Percentiles rank a stretch among this genome's conserved stretches.
phyloP scores from a whole-genome alignment of 2,329 filamentous ascomycete species.

The Neonectria faginata region DNA sequence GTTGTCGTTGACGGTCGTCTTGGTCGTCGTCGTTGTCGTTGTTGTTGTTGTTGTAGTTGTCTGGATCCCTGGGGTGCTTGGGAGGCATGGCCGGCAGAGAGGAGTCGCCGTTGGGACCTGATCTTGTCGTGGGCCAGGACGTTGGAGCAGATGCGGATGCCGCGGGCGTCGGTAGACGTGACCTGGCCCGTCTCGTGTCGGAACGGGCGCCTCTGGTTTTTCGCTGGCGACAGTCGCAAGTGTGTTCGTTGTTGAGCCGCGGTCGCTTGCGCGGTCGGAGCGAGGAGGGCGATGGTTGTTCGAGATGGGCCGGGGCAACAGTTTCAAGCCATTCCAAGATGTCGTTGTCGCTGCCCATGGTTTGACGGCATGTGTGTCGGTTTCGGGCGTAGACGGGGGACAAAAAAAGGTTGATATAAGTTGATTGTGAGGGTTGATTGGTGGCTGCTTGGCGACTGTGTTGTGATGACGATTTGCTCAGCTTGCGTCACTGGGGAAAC shows the following conservation, averaged over 20 bases:
- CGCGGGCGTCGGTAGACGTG: not conserved
- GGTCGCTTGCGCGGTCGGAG: not conserved
- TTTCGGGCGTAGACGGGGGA: too few species aligned
- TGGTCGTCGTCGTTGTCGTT: not conserved
- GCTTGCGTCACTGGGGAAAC: too few species aligned
- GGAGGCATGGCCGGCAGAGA: not conserved
- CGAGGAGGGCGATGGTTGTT: not conserved
- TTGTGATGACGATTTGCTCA: too few species aligned
- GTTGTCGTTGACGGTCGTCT: not conserved
- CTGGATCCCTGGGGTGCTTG: not conserved
- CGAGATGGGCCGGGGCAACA: not conserved
- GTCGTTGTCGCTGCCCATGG: not conserved
- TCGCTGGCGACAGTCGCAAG: not conserved
- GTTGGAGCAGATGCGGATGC: not conserved
- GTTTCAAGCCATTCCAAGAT: conserved; percentile 6
- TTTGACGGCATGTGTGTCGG: not conserved
- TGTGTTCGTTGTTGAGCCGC: not conserved
- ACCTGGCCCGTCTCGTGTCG: not conserved
- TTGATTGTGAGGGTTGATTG: too few species aligned
- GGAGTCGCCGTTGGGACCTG: not conserved
- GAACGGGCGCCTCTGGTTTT: not conserved
- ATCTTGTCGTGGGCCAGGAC: not conserved
- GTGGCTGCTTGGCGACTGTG: too few species aligned
- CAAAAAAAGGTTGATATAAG: too few species aligned
- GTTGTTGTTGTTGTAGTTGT: not conserved